These are phyloP conservation scores for Clavariopsis aquatica DNA, from an alignment of 495 filamentous ascomycete genomes.

Conservation along the genomic window DNA sequence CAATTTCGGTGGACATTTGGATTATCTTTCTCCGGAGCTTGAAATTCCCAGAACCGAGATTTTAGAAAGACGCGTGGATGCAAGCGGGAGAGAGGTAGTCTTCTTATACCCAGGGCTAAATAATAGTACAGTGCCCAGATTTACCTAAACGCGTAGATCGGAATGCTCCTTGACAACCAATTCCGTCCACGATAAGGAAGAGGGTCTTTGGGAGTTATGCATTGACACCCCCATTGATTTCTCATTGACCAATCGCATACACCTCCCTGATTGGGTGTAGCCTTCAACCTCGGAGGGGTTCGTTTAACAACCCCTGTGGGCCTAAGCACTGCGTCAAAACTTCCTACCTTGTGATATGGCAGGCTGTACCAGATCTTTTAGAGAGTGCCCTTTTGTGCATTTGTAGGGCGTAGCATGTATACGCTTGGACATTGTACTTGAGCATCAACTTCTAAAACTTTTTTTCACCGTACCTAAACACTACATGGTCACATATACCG, in stretches of 20 bases:
- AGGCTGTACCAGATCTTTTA: no score
- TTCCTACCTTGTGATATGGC: no score
- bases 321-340: no score
- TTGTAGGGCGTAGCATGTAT: no score
- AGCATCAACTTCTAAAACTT: no score
- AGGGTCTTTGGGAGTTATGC: neutral
- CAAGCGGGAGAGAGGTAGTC: neutral
- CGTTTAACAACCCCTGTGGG: no score
- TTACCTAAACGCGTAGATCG: neutral
- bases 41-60: neutral
- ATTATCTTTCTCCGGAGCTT: neutral
- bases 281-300: no score
- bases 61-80: neutral
- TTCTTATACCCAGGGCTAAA: neutral
- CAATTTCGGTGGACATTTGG: slow-evolving; percentile 35
- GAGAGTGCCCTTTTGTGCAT: no score
- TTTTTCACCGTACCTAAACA: no score
- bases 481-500: no score
- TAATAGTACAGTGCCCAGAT: neutral
- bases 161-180: neutral
- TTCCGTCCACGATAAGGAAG: neutral
- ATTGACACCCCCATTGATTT: neutral
- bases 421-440: no score
- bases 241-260: no score
- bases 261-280: slow-evolving; percentile 6